Evolutionary conservation across 1,284 basidiomycete genomes (phyloP).

Genomic region (Testicularia cyperi): DNA sequence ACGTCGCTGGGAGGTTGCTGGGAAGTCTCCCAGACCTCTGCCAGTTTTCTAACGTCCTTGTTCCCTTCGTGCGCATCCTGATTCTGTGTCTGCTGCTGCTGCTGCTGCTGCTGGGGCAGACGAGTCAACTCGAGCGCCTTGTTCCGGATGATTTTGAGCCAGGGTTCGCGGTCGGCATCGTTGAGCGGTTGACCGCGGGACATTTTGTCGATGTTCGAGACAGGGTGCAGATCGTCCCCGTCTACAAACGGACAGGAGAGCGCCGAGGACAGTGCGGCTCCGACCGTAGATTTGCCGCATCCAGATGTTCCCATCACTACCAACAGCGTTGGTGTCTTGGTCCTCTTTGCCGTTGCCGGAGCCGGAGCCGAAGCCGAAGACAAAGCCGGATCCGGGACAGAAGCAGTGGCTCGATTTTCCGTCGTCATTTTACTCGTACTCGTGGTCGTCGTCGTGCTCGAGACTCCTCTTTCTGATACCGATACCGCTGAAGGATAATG

Average conservation of each 20-base stretch:
- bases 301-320: constrained; percentile 49
- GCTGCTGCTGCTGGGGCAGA: background rate
- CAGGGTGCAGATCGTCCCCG: constrained; percentile 84
- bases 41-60: constrained; percentile 1
- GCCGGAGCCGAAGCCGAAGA: too few species aligned
- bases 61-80: background rate
- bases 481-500: too few species aligned
- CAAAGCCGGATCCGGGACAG: too few species aligned
- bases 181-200: constrained; percentile 73
- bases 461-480: too few species aligned
- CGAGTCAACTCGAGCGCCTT: constrained; percentile 64
- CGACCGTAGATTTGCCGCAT: constrained; percentile 82
- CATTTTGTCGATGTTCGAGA: constrained; percentile 85
- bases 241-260: constrained; percentile 78
- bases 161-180: constrained; percentile 78
- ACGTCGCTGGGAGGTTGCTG: too few species aligned
- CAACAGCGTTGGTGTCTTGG: constrained; percentile 9
- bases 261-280: constrained; percentile 67
- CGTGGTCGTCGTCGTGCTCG: too few species aligned
- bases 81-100: background rate
- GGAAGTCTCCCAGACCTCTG: constrained; percentile 17
- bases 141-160: constrained; percentile 74
- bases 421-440: too few species aligned
- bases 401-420: too few species aligned
- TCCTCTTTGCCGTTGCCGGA: too few species aligned